Conservation (phyloP, 352 stramenopile genomes). For the Phytopythium kandeliae region DNA sequence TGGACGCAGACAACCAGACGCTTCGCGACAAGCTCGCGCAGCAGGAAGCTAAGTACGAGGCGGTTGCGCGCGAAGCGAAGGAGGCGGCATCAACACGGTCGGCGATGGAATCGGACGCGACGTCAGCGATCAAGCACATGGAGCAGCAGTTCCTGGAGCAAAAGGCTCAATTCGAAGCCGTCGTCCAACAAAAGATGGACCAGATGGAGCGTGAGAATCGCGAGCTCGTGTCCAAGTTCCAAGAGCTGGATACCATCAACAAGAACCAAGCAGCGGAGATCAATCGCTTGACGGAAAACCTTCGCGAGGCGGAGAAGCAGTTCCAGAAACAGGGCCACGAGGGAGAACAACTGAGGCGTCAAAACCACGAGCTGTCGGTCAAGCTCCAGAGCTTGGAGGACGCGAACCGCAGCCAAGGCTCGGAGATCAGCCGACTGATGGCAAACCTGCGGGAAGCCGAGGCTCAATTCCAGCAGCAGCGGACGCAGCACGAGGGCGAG, state of each 20-base stretch:
- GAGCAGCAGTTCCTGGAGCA: constrained; percentile 47
- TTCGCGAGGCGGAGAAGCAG: constrained; percentile 1
- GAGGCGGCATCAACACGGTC: constrained; percentile 29
- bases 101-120: constrained; percentile 35
- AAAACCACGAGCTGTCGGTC: constrained; percentile 31
- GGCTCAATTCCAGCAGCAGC: constrained; percentile 16
- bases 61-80: constrained; percentile 16
- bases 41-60: constrained; percentile 29
- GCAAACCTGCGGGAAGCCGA: constrained; percentile 29
- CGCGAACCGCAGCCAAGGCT: constrained; percentile 42
- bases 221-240: constrained; percentile 33
- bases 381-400: constrained; percentile 48
- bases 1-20: constrained; percentile 34
- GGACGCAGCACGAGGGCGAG: constrained; percentile 17
- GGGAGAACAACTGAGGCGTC: constrained; percentile 23
- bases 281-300: constrained; percentile 2
- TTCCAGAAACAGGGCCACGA: constrained; percentile 14
- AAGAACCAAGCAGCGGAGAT: constrained; percentile 9
- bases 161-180: constrained; percentile 33
- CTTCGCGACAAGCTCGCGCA: constrained; percentile 31
- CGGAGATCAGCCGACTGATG: constrained; percentile 49
- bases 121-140: constrained; percentile 37
- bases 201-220: constrained; percentile 33
- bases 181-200: constrained; percentile 24
- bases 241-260: constrained; percentile 43